Conservation (phyloP, 768 basidiomycete species). For the Tubosaeta brunneosetosa region DNA sequence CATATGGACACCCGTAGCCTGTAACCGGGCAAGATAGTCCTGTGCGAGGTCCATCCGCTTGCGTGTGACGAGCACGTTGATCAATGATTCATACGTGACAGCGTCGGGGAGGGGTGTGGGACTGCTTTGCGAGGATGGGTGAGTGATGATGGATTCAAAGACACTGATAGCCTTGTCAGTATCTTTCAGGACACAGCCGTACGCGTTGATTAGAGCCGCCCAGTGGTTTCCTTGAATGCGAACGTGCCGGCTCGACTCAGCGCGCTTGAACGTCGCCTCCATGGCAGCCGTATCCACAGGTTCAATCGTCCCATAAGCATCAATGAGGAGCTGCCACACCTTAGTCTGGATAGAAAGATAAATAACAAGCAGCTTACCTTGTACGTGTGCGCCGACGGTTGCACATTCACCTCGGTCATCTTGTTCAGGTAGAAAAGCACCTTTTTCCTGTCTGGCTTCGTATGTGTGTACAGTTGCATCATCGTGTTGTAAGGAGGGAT, state of each 20-base stretch:
- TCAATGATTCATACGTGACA: conserved; percentile 82
- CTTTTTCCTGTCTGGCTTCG: conserved; percentile 78
- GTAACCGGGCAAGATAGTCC: conserved; percentile 59
- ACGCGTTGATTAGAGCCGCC: conserved; percentile 84
- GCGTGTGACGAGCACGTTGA: conserved; percentile 80
- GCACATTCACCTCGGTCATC: conserved; percentile 55
- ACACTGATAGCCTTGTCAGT: conserved; percentile 68
- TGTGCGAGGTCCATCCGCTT: conserved; percentile 76
- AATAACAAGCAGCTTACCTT: conserved; percentile 49
- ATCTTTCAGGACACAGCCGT: conserved; percentile 77
- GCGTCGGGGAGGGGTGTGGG: conserved; percentile 58
- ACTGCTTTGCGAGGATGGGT: conserved; percentile 39
- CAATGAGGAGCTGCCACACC: conserved; percentile 66
- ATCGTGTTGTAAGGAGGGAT: conserved; percentile 98
- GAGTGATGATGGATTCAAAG: conserved; percentile 69
- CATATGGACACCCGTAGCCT: conserved; percentile 64
- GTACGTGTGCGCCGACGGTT: conserved; percentile 89
- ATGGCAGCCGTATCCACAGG: conserved; percentile 72
- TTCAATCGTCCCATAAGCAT: conserved; percentile 81
- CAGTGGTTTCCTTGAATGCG: conserved; percentile 56
- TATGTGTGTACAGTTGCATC: conserved; percentile 94
- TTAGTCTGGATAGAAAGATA: conserved; percentile 1
- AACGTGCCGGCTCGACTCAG: conserved; percentile 35
- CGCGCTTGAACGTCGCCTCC: conserved; percentile 67
- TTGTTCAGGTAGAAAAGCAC: conserved; percentile 72